phyloP scores from a whole-genome alignment of 2,329 filamentous ascomycete species.

The Alternaria solani region DNA sequence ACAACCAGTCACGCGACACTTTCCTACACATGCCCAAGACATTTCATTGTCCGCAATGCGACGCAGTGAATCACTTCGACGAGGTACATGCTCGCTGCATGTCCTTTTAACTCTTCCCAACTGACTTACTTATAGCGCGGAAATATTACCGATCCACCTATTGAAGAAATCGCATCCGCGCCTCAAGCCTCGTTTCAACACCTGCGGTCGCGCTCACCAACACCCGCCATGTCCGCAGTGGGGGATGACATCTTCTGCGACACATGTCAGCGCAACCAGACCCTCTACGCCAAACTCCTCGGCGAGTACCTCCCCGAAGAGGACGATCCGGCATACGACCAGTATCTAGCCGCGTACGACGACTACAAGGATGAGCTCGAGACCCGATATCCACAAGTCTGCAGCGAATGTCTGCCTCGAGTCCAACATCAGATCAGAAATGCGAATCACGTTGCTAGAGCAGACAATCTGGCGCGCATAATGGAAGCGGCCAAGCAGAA shows the following conservation, averaged over 20 bases:
- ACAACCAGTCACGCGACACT: constrained; percentile 32
- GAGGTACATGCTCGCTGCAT: constrained; percentile 62
- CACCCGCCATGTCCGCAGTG: constrained; percentile 32
- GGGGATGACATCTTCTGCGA: constrained; percentile 68
- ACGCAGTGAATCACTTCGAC: constrained; percentile 89
- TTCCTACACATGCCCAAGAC: constrained; percentile 31
- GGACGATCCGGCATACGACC: constrained; percentile 71
- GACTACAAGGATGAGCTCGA: constrained; percentile 77
- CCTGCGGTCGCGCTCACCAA: constrained; percentile 36
- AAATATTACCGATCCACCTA: constrained; percentile 85
- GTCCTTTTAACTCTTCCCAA: constrained; percentile 3
- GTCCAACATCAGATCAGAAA: constrained; percentile 74
- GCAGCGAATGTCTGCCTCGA: constrained; percentile 77
- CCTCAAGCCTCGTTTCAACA: constrained; percentile 31
- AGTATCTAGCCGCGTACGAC: constrained; percentile 73
- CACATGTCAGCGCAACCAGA: constrained; percentile 88
- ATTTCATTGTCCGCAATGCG: constrained; percentile 67
- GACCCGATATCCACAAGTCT: constrained; percentile 87
- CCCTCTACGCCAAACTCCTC: constrained; percentile 76
- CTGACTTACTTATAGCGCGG: constrained; percentile 69
- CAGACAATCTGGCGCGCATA: constrained; percentile 79
- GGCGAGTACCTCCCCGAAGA: constrained; percentile 78
- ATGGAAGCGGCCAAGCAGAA: constrained; percentile 65
- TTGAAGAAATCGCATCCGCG: constrained; percentile 55
- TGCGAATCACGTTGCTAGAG: constrained; percentile 81